These are phyloP conservation scores for Acidiella bohemica DNA, from an alignment of 495 filamentous ascomycete genomes.

Conservation along the genomic window DNA sequence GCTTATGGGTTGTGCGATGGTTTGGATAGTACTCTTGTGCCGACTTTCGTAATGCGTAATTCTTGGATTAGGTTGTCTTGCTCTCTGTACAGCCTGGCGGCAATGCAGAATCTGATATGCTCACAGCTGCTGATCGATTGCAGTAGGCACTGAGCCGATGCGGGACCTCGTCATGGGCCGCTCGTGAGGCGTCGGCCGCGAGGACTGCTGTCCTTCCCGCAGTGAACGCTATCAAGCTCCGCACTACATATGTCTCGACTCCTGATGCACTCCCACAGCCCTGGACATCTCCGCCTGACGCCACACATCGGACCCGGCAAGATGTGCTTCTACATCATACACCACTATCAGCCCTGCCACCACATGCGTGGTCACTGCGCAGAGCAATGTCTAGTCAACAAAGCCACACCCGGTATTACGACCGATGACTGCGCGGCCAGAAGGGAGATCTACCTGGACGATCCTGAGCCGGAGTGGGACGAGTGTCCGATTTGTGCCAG, in stretches of 20 bases:
- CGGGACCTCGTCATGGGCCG: background rate
- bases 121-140: no score
- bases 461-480: background rate
- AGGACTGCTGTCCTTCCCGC: background rate
- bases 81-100: no score
- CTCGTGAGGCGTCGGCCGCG: no score
- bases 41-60: constrained; percentile 48
- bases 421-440: constrained; percentile 1
- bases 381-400: constrained; percentile 1
- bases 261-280: background rate
- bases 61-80: constrained; percentile 38
- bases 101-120: no score
- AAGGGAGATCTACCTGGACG: background rate
- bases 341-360: constrained; percentile 2
- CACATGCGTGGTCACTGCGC: constrained; percentile 7
- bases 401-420: background rate
- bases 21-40: constrained; percentile 66
- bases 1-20: constrained; percentile 50
- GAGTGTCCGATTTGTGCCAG: constrained; percentile 1
- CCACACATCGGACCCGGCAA: background rate
- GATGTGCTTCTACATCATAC: constrained; percentile 4
- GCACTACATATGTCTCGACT: no score
- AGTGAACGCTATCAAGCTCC: background rate
- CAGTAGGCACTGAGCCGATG: no score
- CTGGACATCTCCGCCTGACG: background rate